Evolutionary conservation across 345 rosid species (phyloP).

Genomic region (Carallia pectinifolia): DNA sequence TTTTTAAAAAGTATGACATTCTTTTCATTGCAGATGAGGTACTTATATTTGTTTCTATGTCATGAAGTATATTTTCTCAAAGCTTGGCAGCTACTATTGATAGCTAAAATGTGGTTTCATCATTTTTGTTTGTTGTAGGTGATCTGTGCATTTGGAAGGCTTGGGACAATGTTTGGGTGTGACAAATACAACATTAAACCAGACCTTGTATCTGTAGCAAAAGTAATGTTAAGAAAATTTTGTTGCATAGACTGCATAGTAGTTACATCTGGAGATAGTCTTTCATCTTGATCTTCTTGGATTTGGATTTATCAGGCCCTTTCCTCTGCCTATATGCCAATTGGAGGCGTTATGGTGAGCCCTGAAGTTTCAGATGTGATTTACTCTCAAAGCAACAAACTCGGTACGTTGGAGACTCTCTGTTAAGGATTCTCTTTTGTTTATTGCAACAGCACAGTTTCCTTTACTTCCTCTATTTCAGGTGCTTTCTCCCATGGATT

Average conservation of each 20-base stretch:
- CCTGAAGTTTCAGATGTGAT: constrained; percentile 85
- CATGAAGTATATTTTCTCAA: not conserved
- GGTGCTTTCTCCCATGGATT: constrained; percentile 92
- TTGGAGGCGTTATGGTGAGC: constrained; percentile 85
- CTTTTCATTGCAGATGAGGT: constrained; percentile 96
- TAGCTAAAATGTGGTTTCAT: constrained; percentile 1
- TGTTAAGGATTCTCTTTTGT: not conserved
- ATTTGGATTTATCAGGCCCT: constrained; percentile 56
- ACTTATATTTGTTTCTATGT: constrained; percentile 8
- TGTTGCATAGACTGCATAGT: not conserved
- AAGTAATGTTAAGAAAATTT: constrained; percentile 47
- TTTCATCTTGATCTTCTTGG: not conserved
- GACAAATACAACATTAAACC: constrained; percentile 91
- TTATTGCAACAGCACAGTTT: constrained; percentile 1
- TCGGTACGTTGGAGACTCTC: constrained; percentile 46
- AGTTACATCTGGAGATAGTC: too few relatives aligned
- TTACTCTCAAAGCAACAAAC: constrained; percentile 88
- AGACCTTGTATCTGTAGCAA: constrained; percentile 82
- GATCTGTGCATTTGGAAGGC: constrained; percentile 97
- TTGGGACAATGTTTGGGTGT: constrained; percentile 91
- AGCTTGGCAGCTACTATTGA: not conserved
- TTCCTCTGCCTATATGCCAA: constrained; percentile 92
- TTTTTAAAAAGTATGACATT: constrained; percentile 81
- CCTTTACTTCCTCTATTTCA: constrained; percentile 26
- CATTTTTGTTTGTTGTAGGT: constrained; percentile 47